A percentile compares a stretch with the other conserved stretches of the same genome.
Conservation (phyloP, 768 basidiomycete species). For the Rhodocollybia butyracea region DNA sequence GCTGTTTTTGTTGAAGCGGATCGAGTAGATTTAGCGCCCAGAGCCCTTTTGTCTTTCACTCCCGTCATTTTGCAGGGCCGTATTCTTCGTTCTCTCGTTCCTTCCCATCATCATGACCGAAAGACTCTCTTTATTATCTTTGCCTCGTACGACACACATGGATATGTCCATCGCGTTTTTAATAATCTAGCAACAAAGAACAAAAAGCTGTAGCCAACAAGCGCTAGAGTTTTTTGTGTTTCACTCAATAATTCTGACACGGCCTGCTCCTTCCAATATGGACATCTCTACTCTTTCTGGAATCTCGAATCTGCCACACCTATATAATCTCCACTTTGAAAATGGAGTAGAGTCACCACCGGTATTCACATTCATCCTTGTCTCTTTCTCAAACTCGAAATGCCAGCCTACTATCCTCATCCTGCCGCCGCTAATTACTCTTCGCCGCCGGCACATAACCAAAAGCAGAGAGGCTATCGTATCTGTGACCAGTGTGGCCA, state of each 20-base stretch:
- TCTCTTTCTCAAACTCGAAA: neutral
- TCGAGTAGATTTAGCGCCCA: neutral
- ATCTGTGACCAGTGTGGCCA: conserved; percentile 78
- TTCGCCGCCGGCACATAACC: conserved; percentile 44
- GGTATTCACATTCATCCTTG: conserved; percentile 28
- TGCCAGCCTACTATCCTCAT: conserved; percentile 49
- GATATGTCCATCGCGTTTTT: too few relatives aligned
- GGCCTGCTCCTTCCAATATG: conserved; percentile 5
- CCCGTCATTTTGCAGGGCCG: too few relatives aligned
- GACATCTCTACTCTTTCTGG: neutral
- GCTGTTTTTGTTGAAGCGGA: conserved; percentile 4
- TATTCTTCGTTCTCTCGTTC: too few relatives aligned
- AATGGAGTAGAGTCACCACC: neutral
- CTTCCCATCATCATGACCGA: too few relatives aligned
- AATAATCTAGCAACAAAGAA: too few relatives aligned
- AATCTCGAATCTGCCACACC: too few relatives aligned
- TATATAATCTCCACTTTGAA: conserved; percentile 4
- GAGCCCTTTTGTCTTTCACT: conserved; percentile 4
- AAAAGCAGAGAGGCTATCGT: conserved; percentile 66
- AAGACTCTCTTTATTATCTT: neutral
- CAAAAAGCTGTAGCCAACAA: neutral
- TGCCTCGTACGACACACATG: neutral
- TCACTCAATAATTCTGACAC: neutral
- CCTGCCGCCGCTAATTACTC: conserved; percentile 82
- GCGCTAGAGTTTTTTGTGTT: conserved; percentile 8